These are phyloP conservation scores for Millerozyma acaciae DNA, from an alignment of 805 yeast genomes.

Conservation along the genomic window DNA sequence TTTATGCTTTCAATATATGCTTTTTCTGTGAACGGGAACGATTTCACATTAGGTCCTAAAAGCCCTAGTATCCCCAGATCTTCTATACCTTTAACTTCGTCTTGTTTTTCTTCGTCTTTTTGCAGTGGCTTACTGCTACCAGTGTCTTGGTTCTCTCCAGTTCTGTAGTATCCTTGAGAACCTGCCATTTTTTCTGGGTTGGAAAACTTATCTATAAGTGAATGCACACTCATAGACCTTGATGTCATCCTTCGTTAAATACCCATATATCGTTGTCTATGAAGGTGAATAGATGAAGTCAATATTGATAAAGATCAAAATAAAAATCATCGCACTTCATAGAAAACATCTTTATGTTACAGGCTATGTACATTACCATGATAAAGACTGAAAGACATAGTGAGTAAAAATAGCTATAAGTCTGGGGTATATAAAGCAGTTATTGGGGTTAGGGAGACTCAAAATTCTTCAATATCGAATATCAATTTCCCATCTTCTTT, in stretches of 20 bases:
- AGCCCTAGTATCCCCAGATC: conserved; percentile 27
- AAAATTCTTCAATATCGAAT: conserved; percentile 37
- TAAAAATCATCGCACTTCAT: too few relatives aligned
- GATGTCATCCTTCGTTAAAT: too few relatives aligned
- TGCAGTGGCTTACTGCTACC: neutral
- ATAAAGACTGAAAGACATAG: too few relatives aligned
- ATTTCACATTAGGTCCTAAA: conserved; percentile 50
- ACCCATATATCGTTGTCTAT: too few relatives aligned
- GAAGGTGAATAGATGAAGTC: too few relatives aligned
- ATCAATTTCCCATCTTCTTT: conserved; percentile 31
- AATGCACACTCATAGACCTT: conserved; percentile 38
- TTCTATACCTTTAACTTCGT: conserved; percentile 3
- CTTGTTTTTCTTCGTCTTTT: conserved; percentile 1
- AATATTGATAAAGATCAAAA: too few relatives aligned
- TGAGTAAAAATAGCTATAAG: neutral
- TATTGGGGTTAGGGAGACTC: neutral
- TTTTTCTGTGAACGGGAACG: conserved; percentile 55
- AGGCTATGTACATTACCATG: too few relatives aligned
- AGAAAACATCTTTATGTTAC: too few relatives aligned
- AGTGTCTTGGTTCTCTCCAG: conserved; percentile 2
- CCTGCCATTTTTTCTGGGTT: conserved; percentile 7
- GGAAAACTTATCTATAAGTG: conserved; percentile 32
- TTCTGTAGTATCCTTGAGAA: neutral
- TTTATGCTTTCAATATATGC: conserved; percentile 57
- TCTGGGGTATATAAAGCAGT: neutral